These are phyloP conservation scores for Metarhizium guizhouense DNA, from an alignment of 2,329 filamentous ascomycete genomes.

Conservation along the genomic window DNA sequence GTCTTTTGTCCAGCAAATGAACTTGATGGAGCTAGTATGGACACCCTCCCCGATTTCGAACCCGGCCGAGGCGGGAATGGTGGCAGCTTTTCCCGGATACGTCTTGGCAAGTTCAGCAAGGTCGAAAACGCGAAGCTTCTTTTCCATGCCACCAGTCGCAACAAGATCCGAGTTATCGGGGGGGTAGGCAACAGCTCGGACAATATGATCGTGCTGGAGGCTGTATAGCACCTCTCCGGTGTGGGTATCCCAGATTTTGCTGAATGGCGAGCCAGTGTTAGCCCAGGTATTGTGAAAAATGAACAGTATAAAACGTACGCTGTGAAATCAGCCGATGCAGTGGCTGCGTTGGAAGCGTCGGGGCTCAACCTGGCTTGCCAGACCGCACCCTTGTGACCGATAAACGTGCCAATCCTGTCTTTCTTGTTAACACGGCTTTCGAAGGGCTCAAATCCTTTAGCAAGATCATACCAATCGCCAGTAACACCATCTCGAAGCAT, in stretches of 20 bases:
- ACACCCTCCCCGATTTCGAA: slow-evolving; percentile 83
- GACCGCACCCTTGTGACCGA: slow-evolving; percentile 95
- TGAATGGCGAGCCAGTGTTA: slow-evolving; percentile 31
- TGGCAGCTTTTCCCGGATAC: slow-evolving; percentile 29
- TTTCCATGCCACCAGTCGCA: slow-evolving; percentile 91
- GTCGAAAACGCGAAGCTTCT: slow-evolving; percentile 92
- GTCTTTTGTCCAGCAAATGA: slow-evolving; percentile 87
- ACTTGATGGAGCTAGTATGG: slow-evolving; percentile 86
- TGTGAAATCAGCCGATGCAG: slow-evolving; percentile 91
- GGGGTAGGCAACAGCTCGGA: slow-evolving; percentile 85
- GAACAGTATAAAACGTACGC: slow-evolving; percentile 47
- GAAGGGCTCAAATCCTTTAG: not conserved
- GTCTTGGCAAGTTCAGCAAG: slow-evolving; percentile 51
- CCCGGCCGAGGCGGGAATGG: slow-evolving; percentile 51
- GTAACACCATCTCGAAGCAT: slow-evolving; percentile 96
- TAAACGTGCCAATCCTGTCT: slow-evolving; percentile 90
- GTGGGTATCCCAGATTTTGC: slow-evolving; percentile 95
- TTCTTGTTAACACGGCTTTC: not conserved
- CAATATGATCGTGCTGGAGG: slow-evolving; percentile 88
- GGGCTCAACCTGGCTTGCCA: slow-evolving; percentile 91
- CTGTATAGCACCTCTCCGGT: slow-evolving; percentile 83
- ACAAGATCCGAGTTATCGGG: slow-evolving; percentile 74
- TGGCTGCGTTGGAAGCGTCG: slow-evolving; percentile 81
- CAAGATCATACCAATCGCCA: slow-evolving; percentile 65
- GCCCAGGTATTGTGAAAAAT: not conserved